Evolutionary conservation across 805 yeast genomes (phyloP), one percentile per base, ranked within the genome.

Genomic region (Saccharomycopsis babjevae): DNA sequence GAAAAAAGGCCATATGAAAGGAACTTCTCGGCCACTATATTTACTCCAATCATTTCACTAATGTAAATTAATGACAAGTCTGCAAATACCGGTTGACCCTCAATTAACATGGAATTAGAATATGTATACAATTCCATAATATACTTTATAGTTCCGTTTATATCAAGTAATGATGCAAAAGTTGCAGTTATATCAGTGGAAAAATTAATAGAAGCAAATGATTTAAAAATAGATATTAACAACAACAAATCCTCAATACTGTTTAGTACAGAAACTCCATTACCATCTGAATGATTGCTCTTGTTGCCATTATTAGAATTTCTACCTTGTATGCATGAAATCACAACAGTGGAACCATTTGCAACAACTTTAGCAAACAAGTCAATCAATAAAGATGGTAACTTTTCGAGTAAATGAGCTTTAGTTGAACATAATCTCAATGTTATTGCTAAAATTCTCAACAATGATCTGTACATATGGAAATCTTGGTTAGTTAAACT

Each of bases 11-110:
- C 96, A 50, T 79, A 74, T 2, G 78, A 69, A 15, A 88, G 78
- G 57, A 91, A 74, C 57, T 78, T 81, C 60, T 86, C 88, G 0
- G 96, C 92, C 66, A 90, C 79, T 0, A 72, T 73, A 54, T 82
- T 83, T 11, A 83, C 76, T 0, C 82, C 73, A 65, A 87, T 81
- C 69, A 90, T 74, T 66, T 89, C 94, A 61, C 83, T 81, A 38
- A 91, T 76, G 65, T 82, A 88, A 67, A 83, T 78, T 64, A 92
- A 73, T 10, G 90, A 75, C 50, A 89, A 71, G 64, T 88, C 92
- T 0, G 94, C 93, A 68, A 87, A 82, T 0, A 85, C 74, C 25
- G 85, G 84, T 55, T 87, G 92, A 54, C 79, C 82, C 61, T 83
- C 79, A 5, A 84, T 75, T 64, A 79, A 82, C 46, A 85, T 73